Evolutionary conservation across 129 eudicot species (phyloP).

Genomic region (Solidago caesia): DNA sequence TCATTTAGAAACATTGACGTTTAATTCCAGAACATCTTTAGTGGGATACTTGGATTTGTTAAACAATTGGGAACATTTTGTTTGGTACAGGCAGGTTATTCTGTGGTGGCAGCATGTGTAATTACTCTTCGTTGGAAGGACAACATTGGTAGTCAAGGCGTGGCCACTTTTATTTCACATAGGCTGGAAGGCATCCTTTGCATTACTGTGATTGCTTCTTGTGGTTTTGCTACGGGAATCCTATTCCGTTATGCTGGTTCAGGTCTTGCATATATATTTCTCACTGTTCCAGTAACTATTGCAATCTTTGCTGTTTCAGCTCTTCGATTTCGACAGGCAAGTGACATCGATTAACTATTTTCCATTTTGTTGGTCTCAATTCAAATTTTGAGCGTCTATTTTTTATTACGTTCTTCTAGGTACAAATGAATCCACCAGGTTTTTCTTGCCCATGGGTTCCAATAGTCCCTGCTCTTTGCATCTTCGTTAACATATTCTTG

Average conservation of each 20-base stretch:
- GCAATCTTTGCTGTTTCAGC: constrained; percentile 53
- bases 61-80: constrained; percentile 8
- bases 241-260: constrained; percentile 69
- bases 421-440: constrained; percentile 53
- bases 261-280: constrained; percentile 33
- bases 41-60: neutral
- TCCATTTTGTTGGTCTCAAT: neutral
- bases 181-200: constrained; percentile 72
- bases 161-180: constrained; percentile 37
- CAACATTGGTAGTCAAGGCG: constrained; percentile 37
- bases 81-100: constrained; percentile 87
- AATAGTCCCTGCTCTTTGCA: constrained; percentile 73
- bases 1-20: neutral
- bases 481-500: constrained; percentile 77
- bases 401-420: constrained; percentile 40
- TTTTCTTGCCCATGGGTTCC: constrained; percentile 99
- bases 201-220: constrained; percentile 53
- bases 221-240: constrained; percentile 81
- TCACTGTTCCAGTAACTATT: constrained; percentile 44
- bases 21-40: neutral
- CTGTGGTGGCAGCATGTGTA: constrained; percentile 97
- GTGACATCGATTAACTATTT: constrained; percentile 13
- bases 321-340: constrained; percentile 75
- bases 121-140: constrained; percentile 79
- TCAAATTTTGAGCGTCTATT: constrained; percentile 10